A percentile compares a stretch with the other conserved stretches of the same genome.
Conservation (phyloP, 352 stramenopile species). For the Globisporangium camurandrum region DNA sequence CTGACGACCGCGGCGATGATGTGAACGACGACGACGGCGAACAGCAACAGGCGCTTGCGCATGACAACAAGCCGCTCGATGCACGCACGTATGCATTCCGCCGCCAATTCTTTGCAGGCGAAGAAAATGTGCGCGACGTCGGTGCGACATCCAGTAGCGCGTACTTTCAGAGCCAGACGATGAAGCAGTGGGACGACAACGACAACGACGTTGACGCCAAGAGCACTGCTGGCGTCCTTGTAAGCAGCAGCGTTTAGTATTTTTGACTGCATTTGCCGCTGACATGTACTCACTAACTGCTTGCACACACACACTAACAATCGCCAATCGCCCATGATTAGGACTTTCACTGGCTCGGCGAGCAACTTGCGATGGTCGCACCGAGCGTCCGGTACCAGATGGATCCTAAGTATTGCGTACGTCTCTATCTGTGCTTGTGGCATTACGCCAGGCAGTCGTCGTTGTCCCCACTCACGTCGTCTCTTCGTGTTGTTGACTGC, state of each 20-base stretch:
- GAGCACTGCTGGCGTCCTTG: slow-evolving; percentile 28
- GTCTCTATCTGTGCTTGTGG: slow-evolving; percentile 14
- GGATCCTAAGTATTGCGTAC: slow-evolving; percentile 70
- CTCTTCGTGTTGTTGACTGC: no score
- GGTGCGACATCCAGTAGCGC: slow-evolving; percentile 21
- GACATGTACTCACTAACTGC: no score
- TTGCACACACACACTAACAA: slow-evolving; percentile 1
- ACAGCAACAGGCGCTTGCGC: not conserved
- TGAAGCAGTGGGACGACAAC: slow-evolving; percentile 66
- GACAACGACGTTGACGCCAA: slow-evolving; percentile 19
- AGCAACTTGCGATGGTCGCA: slow-evolving; percentile 37
- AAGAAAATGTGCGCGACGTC: slow-evolving; percentile 42
- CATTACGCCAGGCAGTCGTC: no score
- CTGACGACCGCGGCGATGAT: slow-evolving; percentile 21
- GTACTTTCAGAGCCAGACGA: slow-evolving; percentile 51
- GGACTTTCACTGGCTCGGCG: slow-evolving; percentile 65
- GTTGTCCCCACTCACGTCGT: no score
- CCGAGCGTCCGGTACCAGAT: slow-evolving; percentile 55
- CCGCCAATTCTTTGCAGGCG: slow-evolving; percentile 57
- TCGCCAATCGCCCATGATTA: slow-evolving; percentile 12
- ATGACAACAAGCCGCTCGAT: slow-evolving; percentile 4
- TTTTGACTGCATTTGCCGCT: no score
- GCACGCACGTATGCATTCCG: slow-evolving; percentile 6
- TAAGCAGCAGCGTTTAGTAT: no score
- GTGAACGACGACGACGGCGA: slow-evolving; percentile 10